Evolutionary conservation across 1,284 basidiomycete genomes (phyloP).

Genomic region (Sporisorium graminicola): DNA sequence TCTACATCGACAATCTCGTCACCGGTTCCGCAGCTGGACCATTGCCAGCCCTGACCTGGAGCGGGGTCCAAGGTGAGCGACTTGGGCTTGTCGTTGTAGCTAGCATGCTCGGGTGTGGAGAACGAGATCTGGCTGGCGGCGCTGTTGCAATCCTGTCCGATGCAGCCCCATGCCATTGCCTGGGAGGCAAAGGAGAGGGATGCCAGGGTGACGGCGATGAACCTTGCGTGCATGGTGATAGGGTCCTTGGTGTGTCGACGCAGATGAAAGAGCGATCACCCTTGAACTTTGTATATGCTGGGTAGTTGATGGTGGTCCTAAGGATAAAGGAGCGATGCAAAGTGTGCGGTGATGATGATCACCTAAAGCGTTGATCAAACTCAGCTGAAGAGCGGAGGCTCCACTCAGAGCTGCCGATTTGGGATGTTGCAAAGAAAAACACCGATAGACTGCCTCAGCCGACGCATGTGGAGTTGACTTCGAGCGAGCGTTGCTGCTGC

Average conservation of each 20-base stretch:
- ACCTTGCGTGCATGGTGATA: constrained; percentile 22
- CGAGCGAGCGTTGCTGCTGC: neutral
- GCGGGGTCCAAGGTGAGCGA: constrained; percentile 10
- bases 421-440: constrained; percentile 19
- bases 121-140: constrained; percentile 47
- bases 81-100: constrained; percentile 4
- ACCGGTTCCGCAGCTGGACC: constrained; percentile 59
- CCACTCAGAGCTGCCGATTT: constrained; percentile 19
- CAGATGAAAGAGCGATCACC: too few species aligned
- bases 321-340: neutral
- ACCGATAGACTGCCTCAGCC: constrained; percentile 10
- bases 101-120: constrained; percentile 25
- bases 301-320: neutral
- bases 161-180: constrained; percentile 44
- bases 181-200: constrained; percentile 40
- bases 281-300: neutral
- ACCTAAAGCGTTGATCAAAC: neutral
- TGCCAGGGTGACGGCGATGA: constrained; percentile 34
- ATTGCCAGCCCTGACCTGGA: constrained; percentile 56
- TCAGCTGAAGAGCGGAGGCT: constrained; percentile 5
- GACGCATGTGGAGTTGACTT: constrained; percentile 35
- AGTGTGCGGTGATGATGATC: neutral
- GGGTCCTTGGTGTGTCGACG: neutral
- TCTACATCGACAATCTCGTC: constrained; percentile 55
- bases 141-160: constrained; percentile 41